Base-by-base conservation (phyloP, 495 filamentous ascomycete genomes). In the Entonaema liquescens region DNA sequence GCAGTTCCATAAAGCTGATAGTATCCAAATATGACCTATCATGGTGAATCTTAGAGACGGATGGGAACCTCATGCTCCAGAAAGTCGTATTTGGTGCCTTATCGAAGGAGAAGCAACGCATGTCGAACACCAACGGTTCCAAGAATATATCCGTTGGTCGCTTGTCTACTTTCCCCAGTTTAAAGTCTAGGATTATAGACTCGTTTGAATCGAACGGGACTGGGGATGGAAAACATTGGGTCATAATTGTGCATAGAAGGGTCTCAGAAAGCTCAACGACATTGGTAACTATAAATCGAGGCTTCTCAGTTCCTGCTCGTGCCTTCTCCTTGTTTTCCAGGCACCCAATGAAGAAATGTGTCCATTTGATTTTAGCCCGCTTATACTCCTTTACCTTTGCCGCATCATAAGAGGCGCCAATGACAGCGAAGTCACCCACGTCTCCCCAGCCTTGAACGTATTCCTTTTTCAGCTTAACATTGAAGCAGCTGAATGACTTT, bases 381-480 rank as follows among this genome's bases (percentile, higher is more conserved):
- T 75, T 75, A 67, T 81, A 85, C 50, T 76, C 83, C 58, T 73
- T 80, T 2, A 83, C 88, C 70, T 89, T 88, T 52, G 80, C 82
- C 11, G 87, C 79, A 66, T 90, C 86, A 67, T 90, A 92, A 1
- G 85, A 84, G 6, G 85, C 93, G 4, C 92, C 93, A 33, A 97
- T 79, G 6, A 95, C 84, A 1, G 90, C 88, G 69, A 97, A 91
- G 76, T 97, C 93, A 1, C 91, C 88, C 42, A 92, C 90, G 70
- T 96, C 93, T 1, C 93, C 93, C 70, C 93, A 84, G 5, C 88
- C 87, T 19, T 82, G 82, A n/a, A 97, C 90, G 65, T 96, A 97
- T 70, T 96, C 93, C 69, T 94, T 96, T 76, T 97, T 97, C 28
- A 97, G 75, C 78, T 97, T 97, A 73, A 97, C 91, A 79, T 89